Evolutionary conservation across 345 rosid genomes (phyloP).

Genomic region (Capsella bursapastoris): DNA sequence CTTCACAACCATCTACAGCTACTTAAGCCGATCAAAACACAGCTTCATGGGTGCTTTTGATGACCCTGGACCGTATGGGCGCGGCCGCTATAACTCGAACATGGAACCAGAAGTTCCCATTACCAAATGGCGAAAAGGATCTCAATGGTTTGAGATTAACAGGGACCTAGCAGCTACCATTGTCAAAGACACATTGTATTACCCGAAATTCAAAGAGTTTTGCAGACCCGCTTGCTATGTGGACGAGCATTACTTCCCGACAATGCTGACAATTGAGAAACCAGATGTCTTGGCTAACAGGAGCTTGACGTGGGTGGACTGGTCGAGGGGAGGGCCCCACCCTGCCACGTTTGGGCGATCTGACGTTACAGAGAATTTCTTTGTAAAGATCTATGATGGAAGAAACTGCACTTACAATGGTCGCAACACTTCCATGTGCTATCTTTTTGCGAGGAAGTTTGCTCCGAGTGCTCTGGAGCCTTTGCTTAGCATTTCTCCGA

Average conservation of each 20-base stretch:
- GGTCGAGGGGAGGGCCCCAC: constrained; percentile 97
- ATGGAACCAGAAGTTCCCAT: constrained; percentile 85
- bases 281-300: constrained; percentile 71
- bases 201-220: constrained; percentile 70
- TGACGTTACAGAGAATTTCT: constrained; percentile 71
- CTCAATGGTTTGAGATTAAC: constrained; percentile 94
- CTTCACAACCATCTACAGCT: constrained; percentile 69
- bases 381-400: constrained; percentile 51
- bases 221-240: constrained; percentile 93
- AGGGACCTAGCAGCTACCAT: constrained; percentile 70
- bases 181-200: constrained; percentile 66
- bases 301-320: constrained; percentile 93
- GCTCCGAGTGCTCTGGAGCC: constrained; percentile 80
- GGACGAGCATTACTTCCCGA: constrained; percentile 94
- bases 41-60: constrained; percentile 91
- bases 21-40: constrained; percentile 63
- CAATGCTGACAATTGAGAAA: constrained; percentile 84
- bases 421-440: constrained; percentile 53
- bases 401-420: constrained; percentile 66
- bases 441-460: constrained; percentile 82
- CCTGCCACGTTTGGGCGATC: constrained; percentile 86
- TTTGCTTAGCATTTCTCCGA: constrained; percentile 56
- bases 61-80: constrained; percentile 84
- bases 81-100: constrained; percentile 76
- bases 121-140: constrained; percentile 87